Conservation (phyloP, 2,329 filamentous ascomycete species). For the Sordariomycetes sp. region DNA sequence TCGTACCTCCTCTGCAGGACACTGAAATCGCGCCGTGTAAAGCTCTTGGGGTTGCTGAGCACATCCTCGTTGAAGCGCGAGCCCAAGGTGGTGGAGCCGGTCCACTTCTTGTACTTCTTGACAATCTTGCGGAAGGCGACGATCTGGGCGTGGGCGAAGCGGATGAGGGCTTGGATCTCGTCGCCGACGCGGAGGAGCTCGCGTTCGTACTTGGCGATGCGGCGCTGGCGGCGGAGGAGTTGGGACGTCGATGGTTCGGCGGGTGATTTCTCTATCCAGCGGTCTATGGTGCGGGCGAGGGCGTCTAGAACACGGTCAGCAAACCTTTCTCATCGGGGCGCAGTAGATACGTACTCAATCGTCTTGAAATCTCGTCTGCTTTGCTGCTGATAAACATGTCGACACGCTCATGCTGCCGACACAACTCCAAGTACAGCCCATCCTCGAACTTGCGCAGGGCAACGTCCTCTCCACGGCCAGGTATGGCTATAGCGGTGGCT, state of each 20-base stretch:
- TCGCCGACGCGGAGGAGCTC: slow-evolving; percentile 52
- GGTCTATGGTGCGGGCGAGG: slow-evolving; percentile 36
- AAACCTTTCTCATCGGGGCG: not conserved
- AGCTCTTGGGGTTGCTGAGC: slow-evolving; percentile 58
- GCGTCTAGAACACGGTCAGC: slow-evolving; percentile 29
- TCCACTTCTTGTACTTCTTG: slow-evolving; percentile 88
- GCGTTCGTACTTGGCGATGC: slow-evolving; percentile 43
- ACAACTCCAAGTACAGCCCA: slow-evolving; percentile 62
- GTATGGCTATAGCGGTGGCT: slow-evolving; percentile 63
- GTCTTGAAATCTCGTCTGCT: slow-evolving; percentile 64
- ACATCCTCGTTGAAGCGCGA: slow-evolving; percentile 59
- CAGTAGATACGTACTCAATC: slow-evolving; percentile 45
- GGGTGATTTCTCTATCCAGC: slow-evolving; percentile 34
- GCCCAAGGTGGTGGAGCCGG: slow-evolving; percentile 57
- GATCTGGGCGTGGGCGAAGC: slow-evolving; percentile 66
- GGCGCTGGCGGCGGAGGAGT: slow-evolving; percentile 36
- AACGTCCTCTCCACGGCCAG: slow-evolving; percentile 56
- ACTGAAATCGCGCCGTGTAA: slow-evolving; percentile 57
- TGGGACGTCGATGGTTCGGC: slow-evolving; percentile 16
- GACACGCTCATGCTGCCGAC: slow-evolving; percentile 66
- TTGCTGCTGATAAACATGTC: slow-evolving; percentile 74
- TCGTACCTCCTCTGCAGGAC: slow-evolving; percentile 40
- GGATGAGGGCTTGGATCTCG: slow-evolving; percentile 60
- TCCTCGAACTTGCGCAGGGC: slow-evolving; percentile 57
- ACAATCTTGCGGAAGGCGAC: slow-evolving; percentile 74